Percentiles rank a stretch among this genome's conserved stretches.
Evolutionary conservation across 148 eudicot species (phyloP).

Genomic region (Persicaria tinctoria): DNA sequence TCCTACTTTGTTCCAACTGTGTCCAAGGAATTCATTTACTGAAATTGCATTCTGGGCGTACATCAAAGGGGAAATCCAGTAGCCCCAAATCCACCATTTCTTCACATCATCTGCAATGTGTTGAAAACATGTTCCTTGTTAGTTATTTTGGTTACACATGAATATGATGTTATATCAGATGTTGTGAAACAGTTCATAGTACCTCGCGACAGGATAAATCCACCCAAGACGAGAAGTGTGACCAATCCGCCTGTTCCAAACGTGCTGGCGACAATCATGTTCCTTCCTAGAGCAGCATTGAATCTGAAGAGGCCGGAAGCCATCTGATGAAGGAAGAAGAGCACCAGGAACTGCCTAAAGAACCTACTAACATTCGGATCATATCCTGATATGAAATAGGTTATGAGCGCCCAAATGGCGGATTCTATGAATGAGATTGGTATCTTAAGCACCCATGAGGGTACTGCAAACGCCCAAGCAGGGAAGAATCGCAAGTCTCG

Average conservation of each 20-base stretch:
- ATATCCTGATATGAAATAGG: constrained; percentile 65
- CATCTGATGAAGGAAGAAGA: constrained; percentile 54
- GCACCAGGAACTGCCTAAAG: constrained; percentile 46
- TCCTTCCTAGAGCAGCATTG: constrained; percentile 63
- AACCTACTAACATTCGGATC: constrained; percentile 62
- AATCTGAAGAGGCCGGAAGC: constrained; percentile 63
- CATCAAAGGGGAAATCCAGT: constrained; percentile 46
- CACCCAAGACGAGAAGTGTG: constrained; percentile 60
- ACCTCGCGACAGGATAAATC: constrained; percentile 69
- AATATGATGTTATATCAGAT: neutral
- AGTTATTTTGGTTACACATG: neutral
- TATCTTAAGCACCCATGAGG: constrained; percentile 64
- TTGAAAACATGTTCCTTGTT: neutral
- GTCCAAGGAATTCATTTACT: constrained; percentile 63
- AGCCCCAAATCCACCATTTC: constrained; percentile 54
- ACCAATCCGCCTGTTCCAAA: constrained; percentile 59
- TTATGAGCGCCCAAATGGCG: constrained; percentile 49
- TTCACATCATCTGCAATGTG: constrained; percentile 25
- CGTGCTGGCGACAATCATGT: constrained; percentile 71
- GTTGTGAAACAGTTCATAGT: neutral
- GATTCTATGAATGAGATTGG: constrained; percentile 63
- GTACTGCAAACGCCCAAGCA: constrained; percentile 77
- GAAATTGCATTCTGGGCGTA: constrained; percentile 35
- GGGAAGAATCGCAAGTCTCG: constrained; percentile 73
- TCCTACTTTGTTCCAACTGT: constrained; percentile 64